Conservation (phyloP, 2,329 filamentous ascomycete species). For the Nemania abortiva region DNA sequence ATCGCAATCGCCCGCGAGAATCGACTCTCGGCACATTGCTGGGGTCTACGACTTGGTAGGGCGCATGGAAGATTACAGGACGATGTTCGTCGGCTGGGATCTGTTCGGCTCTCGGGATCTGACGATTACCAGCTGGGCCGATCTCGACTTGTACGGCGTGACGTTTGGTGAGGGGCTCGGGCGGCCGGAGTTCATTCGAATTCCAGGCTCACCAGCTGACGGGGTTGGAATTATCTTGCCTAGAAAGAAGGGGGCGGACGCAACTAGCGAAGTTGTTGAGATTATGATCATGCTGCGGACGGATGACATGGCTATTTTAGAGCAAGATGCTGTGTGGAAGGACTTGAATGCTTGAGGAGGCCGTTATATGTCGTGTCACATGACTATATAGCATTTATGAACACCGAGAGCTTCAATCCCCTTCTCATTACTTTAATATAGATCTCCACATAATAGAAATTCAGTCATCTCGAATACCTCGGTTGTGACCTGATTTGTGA, state of each 20-base stretch:
- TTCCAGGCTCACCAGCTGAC: constrained; percentile 3
- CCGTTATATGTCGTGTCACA: no score
- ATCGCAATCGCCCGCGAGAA: constrained; percentile 6
- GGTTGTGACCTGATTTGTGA: no score
- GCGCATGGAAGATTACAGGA: constrained; percentile 2
- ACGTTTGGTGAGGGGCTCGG: constrained; percentile 2
- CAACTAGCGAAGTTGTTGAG: constrained; percentile 1
- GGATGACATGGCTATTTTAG: constrained; percentile 11
- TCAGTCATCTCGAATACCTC: no score
- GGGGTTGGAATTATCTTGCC: constrained; percentile 13
- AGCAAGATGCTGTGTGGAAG: constrained; percentile 10
- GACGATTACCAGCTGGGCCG: constrained; percentile 15
- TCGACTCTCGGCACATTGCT: background rate
- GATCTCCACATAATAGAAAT: no score
- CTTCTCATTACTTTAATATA: no score
- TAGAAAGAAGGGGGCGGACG: background rate
- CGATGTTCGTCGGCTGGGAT: constrained; percentile 10
- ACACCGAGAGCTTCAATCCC: no score
- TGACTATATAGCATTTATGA: no score
- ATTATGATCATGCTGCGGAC: constrained; percentile 11
- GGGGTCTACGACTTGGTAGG: constrained; percentile 2
- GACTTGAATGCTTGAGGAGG: background rate
- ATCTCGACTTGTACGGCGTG: constrained; percentile 15
- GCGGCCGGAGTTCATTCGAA: constrained; percentile 8
- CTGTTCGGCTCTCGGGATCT: constrained; percentile 13